Conservation (phyloP, 352 stramenopile genomes). For the Phytophthora pluvialis region DNA sequence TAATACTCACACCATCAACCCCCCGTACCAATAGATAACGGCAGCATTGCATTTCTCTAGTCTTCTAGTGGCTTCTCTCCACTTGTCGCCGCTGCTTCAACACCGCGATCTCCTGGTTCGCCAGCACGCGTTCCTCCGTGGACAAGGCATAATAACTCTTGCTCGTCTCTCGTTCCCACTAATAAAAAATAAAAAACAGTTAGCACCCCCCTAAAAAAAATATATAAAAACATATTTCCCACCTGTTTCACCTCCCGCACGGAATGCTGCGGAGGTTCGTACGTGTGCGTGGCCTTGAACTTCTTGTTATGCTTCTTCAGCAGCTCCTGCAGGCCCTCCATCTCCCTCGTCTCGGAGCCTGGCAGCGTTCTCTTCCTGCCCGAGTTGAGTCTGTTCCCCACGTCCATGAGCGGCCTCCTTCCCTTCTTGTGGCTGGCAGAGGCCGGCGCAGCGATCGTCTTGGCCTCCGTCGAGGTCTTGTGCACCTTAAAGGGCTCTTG, state of each 20-base stretch:
- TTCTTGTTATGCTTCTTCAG: constrained; percentile 83
- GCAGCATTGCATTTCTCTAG: constrained; percentile 3
- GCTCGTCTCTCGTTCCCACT: constrained; percentile 77
- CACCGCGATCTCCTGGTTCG: constrained; percentile 73
- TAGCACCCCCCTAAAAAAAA: background rate
- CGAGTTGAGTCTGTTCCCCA: constrained; percentile 20
- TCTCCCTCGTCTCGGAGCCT: constrained; percentile 31
- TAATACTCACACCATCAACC: constrained; percentile 37
- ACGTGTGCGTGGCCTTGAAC: constrained; percentile 74
- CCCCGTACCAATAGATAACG: constrained; percentile 24
- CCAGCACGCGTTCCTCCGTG: constrained; percentile 56
- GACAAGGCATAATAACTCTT: constrained; percentile 79
- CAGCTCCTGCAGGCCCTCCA: constrained; percentile 62
- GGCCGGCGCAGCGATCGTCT: background rate
- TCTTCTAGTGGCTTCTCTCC: constrained; percentile 12
- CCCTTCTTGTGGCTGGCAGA: background rate
- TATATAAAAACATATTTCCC: constrained; percentile 10
- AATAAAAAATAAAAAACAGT: constrained; percentile 4
- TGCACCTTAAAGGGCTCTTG: constrained; percentile 34
- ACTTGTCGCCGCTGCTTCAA: constrained; percentile 44
- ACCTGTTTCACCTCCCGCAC: constrained; percentile 79
- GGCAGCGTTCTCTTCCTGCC: constrained; percentile 5
- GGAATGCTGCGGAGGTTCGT: constrained; percentile 80
- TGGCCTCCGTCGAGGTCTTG: constrained; percentile 10
- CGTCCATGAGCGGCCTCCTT: constrained; percentile 26